These are phyloP conservation scores for Phtheirospermum japonicum DNA, from an alignment of 257 asterid species.

Conservation along the genomic window DNA sequence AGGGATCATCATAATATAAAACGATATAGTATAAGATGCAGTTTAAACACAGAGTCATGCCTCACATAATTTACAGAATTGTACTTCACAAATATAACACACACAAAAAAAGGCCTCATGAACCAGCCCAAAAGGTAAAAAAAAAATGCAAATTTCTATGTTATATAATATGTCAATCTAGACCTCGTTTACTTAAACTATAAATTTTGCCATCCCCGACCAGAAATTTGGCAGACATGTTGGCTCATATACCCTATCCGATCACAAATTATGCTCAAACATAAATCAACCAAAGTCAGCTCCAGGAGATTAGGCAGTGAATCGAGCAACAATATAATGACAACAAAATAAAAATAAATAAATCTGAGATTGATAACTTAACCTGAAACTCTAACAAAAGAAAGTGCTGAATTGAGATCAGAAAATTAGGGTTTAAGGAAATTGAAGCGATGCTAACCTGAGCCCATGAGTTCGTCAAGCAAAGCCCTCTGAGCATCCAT, in stretches of 20 bases:
- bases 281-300: too few species aligned
- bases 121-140: too few species aligned
- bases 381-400: constrained; percentile 5
- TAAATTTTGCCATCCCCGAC: constrained; percentile 1
- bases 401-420: too few species aligned
- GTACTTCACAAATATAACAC: not conserved
- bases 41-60: not conserved
- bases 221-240: not conserved
- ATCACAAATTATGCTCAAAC: too few species aligned
- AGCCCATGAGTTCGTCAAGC: too few species aligned
- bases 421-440: too few species aligned
- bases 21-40: not conserved
- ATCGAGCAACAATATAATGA: constrained; percentile 7
- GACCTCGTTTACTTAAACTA: constrained; percentile 8
- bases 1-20: not conserved
- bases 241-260: not conserved
- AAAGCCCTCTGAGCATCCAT: too few species aligned
- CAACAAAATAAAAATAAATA: not conserved
- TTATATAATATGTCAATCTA: not conserved
- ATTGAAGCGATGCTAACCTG: too few species aligned
- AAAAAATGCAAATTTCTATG: too few species aligned
- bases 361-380: not conserved
- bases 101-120: too few species aligned
- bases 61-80: not conserved
- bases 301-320: too few species aligned